Conservation (phyloP, 1,284 basidiomycete genomes). For the Stygiomarasmius scandens region DNA sequence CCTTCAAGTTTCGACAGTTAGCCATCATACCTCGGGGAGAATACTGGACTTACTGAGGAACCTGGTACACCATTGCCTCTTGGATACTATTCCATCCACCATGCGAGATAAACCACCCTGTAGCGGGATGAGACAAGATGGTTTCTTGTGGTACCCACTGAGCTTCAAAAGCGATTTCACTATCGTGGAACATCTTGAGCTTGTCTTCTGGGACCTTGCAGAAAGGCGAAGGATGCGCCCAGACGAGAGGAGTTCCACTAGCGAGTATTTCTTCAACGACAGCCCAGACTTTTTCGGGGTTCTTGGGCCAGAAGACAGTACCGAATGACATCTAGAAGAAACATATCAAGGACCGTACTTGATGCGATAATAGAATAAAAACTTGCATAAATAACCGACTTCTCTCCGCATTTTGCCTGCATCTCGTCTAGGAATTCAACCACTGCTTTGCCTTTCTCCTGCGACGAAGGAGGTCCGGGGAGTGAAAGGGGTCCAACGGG, state of each 20-base stretch:
- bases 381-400: background rate
- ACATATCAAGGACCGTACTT: no score
- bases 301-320: conserved; percentile 3
- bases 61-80: conserved; percentile 3
- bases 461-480: background rate
- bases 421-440: background rate
- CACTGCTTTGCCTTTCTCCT: background rate
- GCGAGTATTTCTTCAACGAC: conserved; percentile 3
- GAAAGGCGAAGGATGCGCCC: conserved; percentile 6
- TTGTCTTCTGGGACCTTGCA: background rate
- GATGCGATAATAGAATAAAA: no score
- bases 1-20: background rate
- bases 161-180: conserved; percentile 5
- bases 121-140: conserved; percentile 3
- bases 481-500: conserved; percentile 8
- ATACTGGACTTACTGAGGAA: conserved; percentile 8
- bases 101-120: conserved; percentile 11
- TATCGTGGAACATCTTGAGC: background rate
- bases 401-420: background rate
- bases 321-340: conserved; percentile 10
- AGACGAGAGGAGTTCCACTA: conserved; percentile 3
- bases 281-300: conserved; percentile 5
- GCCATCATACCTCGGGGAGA: no score
- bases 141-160: conserved; percentile 3
- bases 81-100: conserved; percentile 10